A percentile compares a stretch with the other conserved stretches of the same genome.
These are phyloP conservation scores for Xerocomus amazonicus DNA, from an alignment of 1,284 basidiomycete species.

Conservation along the genomic window DNA sequence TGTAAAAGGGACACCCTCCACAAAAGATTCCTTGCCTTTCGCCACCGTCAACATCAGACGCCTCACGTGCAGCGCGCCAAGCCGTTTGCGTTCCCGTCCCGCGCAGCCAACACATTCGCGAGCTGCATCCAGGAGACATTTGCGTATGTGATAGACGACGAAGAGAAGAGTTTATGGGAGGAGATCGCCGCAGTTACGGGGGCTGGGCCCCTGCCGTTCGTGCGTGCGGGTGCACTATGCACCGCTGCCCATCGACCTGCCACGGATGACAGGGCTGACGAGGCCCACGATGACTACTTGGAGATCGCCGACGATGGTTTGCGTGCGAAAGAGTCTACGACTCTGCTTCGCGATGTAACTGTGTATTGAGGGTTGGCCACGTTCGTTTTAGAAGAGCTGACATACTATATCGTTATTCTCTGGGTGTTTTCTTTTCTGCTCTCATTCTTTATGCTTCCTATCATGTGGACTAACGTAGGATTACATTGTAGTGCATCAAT, in stretches of 20 bases:
- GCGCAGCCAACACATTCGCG: not conserved
- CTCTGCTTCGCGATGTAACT: slow-evolving; percentile 21
- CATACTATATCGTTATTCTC: slow-evolving; percentile 10
- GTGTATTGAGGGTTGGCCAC: slow-evolving; percentile 17
- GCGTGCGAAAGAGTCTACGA: slow-evolving; percentile 15
- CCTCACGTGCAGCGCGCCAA: slow-evolving; percentile 8
- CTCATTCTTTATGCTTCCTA: slow-evolving; percentile 19
- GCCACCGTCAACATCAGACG: slow-evolving; percentile 14
- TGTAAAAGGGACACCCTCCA: slow-evolving; percentile 27
- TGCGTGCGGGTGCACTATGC: slow-evolving; percentile 12
- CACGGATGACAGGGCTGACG: slow-evolving; percentile 8
- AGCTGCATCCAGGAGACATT: slow-evolving; percentile 14
- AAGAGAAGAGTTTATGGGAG: slow-evolving; percentile 30
- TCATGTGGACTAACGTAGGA: slow-evolving; percentile 1
- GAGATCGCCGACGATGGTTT: slow-evolving; percentile 20
- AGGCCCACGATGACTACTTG: slow-evolving; percentile 3
- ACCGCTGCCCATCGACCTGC: slow-evolving; percentile 5
- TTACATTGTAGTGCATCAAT: not conserved
- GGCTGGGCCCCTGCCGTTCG: slow-evolving; percentile 10
- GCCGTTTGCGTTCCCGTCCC: not conserved
- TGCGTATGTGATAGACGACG: slow-evolving; percentile 24
- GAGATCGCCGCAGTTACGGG: slow-evolving; percentile 27
- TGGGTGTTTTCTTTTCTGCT: not conserved
- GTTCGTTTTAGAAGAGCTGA: slow-evolving; percentile 3
- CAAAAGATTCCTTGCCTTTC: slow-evolving; percentile 23